A percentile compares a stretch with the other conserved stretches of the same genome.
phyloP scores from a whole-genome alignment of 2,329 filamentous ascomycete genomes.

The Exophiala lecanii-corni region DNA sequence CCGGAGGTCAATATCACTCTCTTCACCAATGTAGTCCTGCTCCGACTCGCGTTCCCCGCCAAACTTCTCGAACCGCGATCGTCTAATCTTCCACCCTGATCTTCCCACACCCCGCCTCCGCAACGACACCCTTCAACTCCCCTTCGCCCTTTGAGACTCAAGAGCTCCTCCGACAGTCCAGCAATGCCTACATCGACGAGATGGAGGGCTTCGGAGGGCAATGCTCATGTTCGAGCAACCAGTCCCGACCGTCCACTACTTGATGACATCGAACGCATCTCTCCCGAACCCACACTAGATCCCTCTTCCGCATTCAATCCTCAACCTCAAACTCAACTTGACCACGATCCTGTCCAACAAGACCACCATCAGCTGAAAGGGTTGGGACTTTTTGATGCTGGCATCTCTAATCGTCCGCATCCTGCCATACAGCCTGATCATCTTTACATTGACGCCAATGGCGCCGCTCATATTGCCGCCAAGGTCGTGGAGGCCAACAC shows the following conservation, averaged over 20 bases:
- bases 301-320: constrained; percentile 6
- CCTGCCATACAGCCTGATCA: constrained; percentile 19
- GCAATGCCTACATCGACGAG: constrained; percentile 25
- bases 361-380: constrained; percentile 14
- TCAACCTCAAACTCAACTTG: not conserved
- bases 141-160: not conserved
- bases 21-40: constrained; percentile 19
- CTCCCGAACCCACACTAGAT: constrained; percentile 20
- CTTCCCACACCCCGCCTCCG: constrained; percentile 21
- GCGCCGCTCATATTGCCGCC: constrained; percentile 23
- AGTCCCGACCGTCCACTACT: constrained; percentile 20
- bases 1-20: constrained; percentile 10
- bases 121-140: constrained; percentile 6
- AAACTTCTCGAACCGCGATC: constrained; percentile 2
- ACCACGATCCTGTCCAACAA: constrained; percentile 1
- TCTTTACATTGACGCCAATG: constrained; percentile 22
- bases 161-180: not conserved
- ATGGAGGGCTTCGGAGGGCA: constrained; percentile 21
- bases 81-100: constrained; percentile 6
- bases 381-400: constrained; percentile 19
- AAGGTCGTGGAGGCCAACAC: constrained; percentile 4
- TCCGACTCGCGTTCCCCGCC: constrained; percentile 4
- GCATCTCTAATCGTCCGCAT: constrained; percentile 4
- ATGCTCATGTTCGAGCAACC: constrained; percentile 8
- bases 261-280: constrained; percentile 24